Base-by-base conservation (phyloP, 352 stramenopile species). In the Globisporangium spinosum region DNA sequence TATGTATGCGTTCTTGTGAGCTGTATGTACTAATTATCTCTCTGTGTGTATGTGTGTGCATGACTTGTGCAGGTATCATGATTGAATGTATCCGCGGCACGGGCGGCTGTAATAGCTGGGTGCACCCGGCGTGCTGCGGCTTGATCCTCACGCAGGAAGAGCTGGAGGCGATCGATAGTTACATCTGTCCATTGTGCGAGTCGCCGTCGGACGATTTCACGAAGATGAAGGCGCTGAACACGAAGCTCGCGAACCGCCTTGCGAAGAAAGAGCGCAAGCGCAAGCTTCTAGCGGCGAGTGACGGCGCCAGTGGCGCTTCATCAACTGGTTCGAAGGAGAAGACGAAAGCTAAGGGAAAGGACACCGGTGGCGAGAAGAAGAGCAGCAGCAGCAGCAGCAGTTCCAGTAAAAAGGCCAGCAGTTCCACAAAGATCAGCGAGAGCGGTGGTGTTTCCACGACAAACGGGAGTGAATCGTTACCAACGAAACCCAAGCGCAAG, bases 61-160 rank as follows among this genome's bases (percentile, higher is more conserved):
- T 68, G 54, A 13, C 6, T 49, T 22, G 38, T 73, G 78, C 81
- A 64, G 85, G 89, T 34, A 94, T 97, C 77, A 98, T 98, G 91
- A 96, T 98, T 76, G 89, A 97, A 80, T 98, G 91, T 77, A 97
- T 93, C 67, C 88, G 90, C 69, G 90, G 90, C 70, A 85, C 78
- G 22, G 90, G 87, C 61, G 91, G 91, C 67, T 98, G 91, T 74
- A 93, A 97, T 57, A 89, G 91, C 64, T 98, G 89, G 89, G 93
- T 97, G 40, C 91, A 98, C 62, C 91, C 90, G 40, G 71, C 69
- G 62, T 97, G 91, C 70, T 97, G 89, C 65, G 89, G 89, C 13
- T 83, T 98, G 20, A 73, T 93, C 38, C 71, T 98, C 64, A 94
- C 89, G 32, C 78, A 89, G 62, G 77, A 95, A 62, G 89, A 98